Evolutionary conservation across 23 red algal species (phyloP), one percentile per base, ranked within the genome.

Genomic region (Chondrus crispus): DNA sequence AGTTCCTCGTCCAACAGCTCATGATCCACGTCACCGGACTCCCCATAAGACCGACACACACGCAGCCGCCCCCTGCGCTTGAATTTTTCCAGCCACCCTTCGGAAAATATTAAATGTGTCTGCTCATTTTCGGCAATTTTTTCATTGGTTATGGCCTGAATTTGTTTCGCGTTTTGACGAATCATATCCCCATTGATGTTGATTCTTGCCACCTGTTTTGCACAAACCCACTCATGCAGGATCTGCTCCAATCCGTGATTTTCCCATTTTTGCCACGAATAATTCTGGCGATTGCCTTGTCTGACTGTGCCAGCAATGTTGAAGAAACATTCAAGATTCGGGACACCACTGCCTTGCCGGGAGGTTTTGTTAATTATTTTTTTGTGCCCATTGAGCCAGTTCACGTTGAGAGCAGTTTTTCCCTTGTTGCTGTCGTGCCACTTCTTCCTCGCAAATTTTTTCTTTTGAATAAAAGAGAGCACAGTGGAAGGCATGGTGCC

Each of bases 11-110:
- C n/a, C n/a, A n/a, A n/a, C n/a, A n/a, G n/a, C 46, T 10, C 57
- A 47, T 68, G 40, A 37, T 62, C 10, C 19, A 50, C 57, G 6
- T 72, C 82, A 36, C 62, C 82, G 8, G 6, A 19, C 12, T 50
- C 62, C 70, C 62, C 82, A 50, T 69, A 50, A 30, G 28, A 40
- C 51, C 82, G 28, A 48, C 58, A 86, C 9, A 86, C 53, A 44
- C 62, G 53, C 1, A 86, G 82, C 24, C 62, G 46, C 18, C 62
- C 66, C 43, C 82, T 68, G 14, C 70, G 66, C 82, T 68, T 86
- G 32, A 60, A 86, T 13, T 86, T 86, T 55, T 72, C 60, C 62
- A 86, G 53, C 82, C 82, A 86, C 8, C 82, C 82, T 53, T 70
- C 53, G n/a, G 63, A 86, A 52, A 86, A 86, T n/a, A 46, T 48